Conservation (phyloP, 352 stramenopile species). For the Pythium guiyangense region DNA sequence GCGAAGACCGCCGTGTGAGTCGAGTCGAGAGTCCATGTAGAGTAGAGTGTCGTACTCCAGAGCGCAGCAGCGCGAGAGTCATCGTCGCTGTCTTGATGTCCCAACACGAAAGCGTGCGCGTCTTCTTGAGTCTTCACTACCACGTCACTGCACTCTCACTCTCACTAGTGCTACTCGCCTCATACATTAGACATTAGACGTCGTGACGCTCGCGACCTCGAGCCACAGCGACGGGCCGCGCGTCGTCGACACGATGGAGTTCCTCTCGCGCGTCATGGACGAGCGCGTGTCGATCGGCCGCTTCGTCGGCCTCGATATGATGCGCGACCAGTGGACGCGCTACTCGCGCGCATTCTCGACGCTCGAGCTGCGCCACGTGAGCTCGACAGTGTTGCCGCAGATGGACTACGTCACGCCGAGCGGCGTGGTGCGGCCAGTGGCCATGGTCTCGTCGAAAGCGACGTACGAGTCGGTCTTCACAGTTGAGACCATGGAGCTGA, state of each 20-base stretch:
- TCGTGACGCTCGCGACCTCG: neutral
- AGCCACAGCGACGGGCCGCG: neutral
- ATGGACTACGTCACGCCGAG: conserved; percentile 13
- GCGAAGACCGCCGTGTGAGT: too few species aligned
- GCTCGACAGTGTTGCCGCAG: conserved; percentile 23
- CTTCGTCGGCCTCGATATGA: conserved; percentile 31
- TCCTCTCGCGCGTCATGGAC: conserved; percentile 42
- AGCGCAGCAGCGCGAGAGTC: too few species aligned
- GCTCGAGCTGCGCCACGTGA: conserved; percentile 31
- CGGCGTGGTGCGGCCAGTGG: conserved; percentile 6
- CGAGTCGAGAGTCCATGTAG: too few species aligned
- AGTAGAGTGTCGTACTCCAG: too few species aligned
- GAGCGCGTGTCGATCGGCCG: conserved; percentile 38
- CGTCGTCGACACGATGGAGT: conserved; percentile 24
- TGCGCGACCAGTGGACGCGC: conserved; percentile 45
- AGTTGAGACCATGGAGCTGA: conserved; percentile 35
- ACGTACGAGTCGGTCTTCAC: conserved; percentile 40
- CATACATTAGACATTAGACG: too few species aligned
- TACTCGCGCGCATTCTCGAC: conserved; percentile 39
- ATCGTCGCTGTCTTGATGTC: too few species aligned
- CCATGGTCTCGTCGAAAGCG: conserved; percentile 35
- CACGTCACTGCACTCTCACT: too few species aligned
- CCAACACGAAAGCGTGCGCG: too few species aligned
- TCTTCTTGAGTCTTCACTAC: too few species aligned
- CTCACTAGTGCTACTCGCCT: too few species aligned